Conservation (phyloP, 2,329 filamentous ascomycete species). For the Elsinoe ampelina region DNA sequence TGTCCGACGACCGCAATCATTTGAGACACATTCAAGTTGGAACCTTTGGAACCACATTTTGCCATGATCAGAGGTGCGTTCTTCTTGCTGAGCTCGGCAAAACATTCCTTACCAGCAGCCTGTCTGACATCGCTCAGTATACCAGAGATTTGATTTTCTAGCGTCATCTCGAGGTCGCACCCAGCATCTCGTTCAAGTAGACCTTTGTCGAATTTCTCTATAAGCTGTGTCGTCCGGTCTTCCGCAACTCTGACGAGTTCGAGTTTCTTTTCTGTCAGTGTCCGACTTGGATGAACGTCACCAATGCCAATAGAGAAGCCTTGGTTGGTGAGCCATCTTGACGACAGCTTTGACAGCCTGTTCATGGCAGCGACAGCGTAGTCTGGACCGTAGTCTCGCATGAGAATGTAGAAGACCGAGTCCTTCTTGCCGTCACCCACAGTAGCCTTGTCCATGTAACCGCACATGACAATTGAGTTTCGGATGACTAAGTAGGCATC, state of each 20-base stretch:
- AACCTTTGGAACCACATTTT: conserved; percentile 92
- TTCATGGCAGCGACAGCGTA: conserved; percentile 90
- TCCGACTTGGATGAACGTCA: conserved; percentile 77
- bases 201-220: conserved; percentile 67
- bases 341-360: conserved; percentile 79
- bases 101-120: conserved; percentile 82
- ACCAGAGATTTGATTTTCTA: conserved; percentile 84
- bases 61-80: conserved; percentile 96
- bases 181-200: conserved; percentile 79
- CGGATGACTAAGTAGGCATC: conserved; percentile 88
- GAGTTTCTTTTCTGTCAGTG: conserved; percentile 63
- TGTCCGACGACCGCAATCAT: conserved; percentile 98
- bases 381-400: conserved; percentile 87
- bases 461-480: conserved; percentile 96
- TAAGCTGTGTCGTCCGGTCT: conserved; percentile 70
- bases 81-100: conserved; percentile 77
- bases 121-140: conserved; percentile 87
- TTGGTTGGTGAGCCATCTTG: conserved; percentile 76
- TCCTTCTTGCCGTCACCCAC: conserved; percentile 98
- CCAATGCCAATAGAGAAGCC: conserved; percentile 95
- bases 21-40: conserved; percentile 95
- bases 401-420: conserved; percentile 92
- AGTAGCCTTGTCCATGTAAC: conserved; percentile 93
- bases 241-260: conserved; percentile 70
- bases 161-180: conserved; percentile 81